Evolutionary conservation across 1,284 basidiomycete species (phyloP).

Genomic region (Ganoderma meredithae): DNA sequence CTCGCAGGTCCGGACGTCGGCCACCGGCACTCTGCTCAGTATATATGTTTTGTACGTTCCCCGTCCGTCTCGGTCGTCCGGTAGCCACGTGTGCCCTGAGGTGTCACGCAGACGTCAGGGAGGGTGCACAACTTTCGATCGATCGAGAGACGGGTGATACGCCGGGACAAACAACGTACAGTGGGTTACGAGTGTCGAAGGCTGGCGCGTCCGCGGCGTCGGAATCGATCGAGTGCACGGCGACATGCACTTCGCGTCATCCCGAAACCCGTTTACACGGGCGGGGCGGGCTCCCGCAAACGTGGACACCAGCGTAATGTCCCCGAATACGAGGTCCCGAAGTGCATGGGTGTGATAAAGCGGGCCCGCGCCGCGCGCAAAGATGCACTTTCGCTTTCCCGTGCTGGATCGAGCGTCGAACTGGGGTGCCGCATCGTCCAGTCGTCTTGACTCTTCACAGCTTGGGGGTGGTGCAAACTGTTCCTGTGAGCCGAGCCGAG

Average conservation of each 20-base stretch:
- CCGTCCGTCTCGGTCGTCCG: background rate
- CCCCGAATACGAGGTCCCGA: background rate
- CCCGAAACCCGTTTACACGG: background rate
- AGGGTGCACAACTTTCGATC: background rate
- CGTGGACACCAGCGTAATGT: background rate
- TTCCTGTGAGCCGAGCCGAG: background rate
- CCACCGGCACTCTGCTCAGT: background rate
- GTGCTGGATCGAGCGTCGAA: background rate
- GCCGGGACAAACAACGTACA: background rate
- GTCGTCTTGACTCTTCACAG: background rate
- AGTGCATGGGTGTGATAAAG: background rate
- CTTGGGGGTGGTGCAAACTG: background rate
- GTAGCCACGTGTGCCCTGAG: background rate
- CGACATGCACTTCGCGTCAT: background rate
- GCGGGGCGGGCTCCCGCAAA: background rate
- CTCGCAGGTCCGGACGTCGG: background rate
- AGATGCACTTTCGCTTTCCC: background rate
- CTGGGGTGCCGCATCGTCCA: background rate
- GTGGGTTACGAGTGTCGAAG: background rate
- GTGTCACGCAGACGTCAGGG: background rate
- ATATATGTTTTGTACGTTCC: too few relatives aligned
- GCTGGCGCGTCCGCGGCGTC: background rate
- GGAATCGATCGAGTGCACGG: background rate
- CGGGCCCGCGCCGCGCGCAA: background rate
- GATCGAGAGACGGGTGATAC: slow-evolving; percentile 1